A percentile compares a stretch with the other conserved stretches of the same genome.
Conservation (phyloP, 805 yeast species). For the Zygosaccharomyces rouxii region DNA sequence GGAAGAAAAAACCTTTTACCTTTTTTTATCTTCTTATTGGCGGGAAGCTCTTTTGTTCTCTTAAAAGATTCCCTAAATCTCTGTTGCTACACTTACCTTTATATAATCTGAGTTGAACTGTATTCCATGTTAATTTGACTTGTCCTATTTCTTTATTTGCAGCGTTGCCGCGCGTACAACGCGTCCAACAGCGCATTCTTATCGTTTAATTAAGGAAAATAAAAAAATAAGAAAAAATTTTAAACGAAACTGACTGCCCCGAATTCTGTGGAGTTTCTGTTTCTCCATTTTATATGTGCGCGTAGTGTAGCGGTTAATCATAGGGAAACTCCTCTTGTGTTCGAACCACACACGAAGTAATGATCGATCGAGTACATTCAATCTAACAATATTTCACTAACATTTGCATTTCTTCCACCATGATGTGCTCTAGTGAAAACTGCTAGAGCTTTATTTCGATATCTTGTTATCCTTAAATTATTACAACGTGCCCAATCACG, state of each 20-base stretch:
- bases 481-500: background rate
- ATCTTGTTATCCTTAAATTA: background rate
- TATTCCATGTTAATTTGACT: background rate
- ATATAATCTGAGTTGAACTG: background rate
- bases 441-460: too few species aligned
- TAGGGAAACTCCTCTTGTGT: background rate
- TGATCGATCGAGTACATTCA: too few species aligned
- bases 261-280: too few species aligned
- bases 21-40: too few species aligned
- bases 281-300: background rate
- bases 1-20: too few species aligned
- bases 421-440: too few species aligned
- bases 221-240: background rate
- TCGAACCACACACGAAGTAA: too few species aligned
- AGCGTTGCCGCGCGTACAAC: conserved; percentile 7
- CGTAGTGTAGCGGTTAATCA: background rate
- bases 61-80: conserved; percentile 39
- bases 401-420: too few species aligned
- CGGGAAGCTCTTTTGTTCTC: conserved; percentile 35
- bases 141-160: background rate
- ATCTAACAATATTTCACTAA: too few species aligned
- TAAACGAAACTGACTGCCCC: background rate
- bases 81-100: background rate
- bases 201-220: background rate
- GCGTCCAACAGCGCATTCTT: conserved; percentile 1